Percentiles rank a stretch among this genome's conserved stretches.
phyloP scores from a whole-genome alignment of 305 asterid species.

The Solanum aculeatissimum region DNA sequence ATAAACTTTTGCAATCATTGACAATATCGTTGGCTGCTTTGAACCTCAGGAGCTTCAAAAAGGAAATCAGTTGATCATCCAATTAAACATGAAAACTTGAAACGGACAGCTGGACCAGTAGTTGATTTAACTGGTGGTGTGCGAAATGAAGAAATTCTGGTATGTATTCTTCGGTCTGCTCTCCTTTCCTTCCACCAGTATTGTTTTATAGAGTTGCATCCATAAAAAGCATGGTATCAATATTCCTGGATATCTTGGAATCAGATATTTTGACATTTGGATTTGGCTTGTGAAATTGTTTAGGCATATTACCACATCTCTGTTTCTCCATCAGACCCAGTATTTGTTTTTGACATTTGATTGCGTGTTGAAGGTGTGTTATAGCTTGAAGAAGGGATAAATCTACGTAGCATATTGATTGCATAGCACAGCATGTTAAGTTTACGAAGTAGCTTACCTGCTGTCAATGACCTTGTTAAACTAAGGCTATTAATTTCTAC shows the following conservation, averaged over 20 bases:
- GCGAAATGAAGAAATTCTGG: conserved; percentile 15
- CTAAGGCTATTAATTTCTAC: neutral
- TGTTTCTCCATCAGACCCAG: neutral
- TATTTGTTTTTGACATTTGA: neutral
- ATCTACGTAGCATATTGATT: neutral
- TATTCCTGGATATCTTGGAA: neutral
- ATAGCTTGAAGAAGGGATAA: neutral
- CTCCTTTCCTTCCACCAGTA: neutral
- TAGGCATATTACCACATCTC: neutral
- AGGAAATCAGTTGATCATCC: conserved; percentile 36
- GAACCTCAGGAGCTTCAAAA: conserved; percentile 17
- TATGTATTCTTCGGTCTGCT: conserved; percentile 1
- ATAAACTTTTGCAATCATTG: neutral
- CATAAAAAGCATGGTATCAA: neutral
- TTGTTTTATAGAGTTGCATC: neutral
- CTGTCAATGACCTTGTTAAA: neutral
- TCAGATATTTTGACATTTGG: neutral
- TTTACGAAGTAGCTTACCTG: neutral
- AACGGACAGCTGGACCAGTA: conserved; percentile 21
- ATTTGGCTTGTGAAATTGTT: neutral
- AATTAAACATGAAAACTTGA: conserved; percentile 31
- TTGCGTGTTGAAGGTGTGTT: neutral
- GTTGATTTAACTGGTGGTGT: conserved; percentile 12
- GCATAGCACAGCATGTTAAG: neutral
- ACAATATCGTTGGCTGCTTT: neutral